Conservation (phyloP, 768 basidiomycete species). For the Suillus weaverae region DNA sequence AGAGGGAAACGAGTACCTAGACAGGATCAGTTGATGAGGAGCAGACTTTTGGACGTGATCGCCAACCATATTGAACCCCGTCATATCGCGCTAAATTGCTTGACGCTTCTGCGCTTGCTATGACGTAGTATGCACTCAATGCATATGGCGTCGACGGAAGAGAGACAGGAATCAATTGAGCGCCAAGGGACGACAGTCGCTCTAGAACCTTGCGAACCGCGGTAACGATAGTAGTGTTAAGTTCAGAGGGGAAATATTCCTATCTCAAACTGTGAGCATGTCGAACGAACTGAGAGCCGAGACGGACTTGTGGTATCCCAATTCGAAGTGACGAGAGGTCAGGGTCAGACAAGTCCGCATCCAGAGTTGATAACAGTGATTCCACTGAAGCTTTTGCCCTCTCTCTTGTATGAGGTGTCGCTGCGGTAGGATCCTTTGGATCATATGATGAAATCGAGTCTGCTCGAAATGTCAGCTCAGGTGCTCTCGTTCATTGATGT, state of each 20-base stretch:
- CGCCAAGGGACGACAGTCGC: conserved; percentile 52
- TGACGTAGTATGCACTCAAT: conserved; percentile 93
- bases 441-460: conserved; percentile 51
- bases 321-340: conserved; percentile 58
- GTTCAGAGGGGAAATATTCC: conserved; percentile 82
- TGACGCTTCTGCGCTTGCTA: conserved; percentile 91
- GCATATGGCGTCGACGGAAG: conserved; percentile 71
- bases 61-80: conserved; percentile 80
- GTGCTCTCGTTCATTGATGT: not conserved
- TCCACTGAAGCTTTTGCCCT: conserved; percentile 33
- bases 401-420: conserved; percentile 38
- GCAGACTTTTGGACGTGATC: conserved; percentile 4
- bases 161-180: conserved; percentile 68
- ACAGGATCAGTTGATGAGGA: not conserved
- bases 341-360: conserved; percentile 1
- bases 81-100: conserved; percentile 91
- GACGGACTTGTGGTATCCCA: conserved; percentile 71
- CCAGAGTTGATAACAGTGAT: conserved; percentile 3
- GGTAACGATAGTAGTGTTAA: conserved; percentile 45
- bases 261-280: conserved; percentile 18
- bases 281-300: not conserved
- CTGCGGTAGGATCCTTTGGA: conserved; percentile 72
- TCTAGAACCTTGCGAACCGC: conserved; percentile 48
- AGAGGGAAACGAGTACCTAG: conserved; percentile 54
- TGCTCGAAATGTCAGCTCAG: conserved; percentile 12